A percentile compares a stretch with the other conserved stretches of the same genome.
phyloP scores from a whole-genome alignment of 805 yeast genomes.

The Metschnikowia lochheadii region DNA sequence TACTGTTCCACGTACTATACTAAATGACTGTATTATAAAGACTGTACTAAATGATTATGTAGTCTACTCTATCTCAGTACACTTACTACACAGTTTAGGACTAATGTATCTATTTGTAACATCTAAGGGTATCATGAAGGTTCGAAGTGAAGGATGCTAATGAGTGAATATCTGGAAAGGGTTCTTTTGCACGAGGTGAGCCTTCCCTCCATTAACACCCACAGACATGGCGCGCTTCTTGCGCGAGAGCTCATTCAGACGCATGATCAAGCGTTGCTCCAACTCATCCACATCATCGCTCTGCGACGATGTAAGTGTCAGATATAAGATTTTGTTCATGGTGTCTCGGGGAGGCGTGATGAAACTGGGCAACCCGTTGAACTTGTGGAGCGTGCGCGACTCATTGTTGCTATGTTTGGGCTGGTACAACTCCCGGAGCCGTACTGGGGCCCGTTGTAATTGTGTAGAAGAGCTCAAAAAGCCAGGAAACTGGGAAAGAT shows the following conservation, averaged over 20 bases:
- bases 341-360: constrained; percentile 33
- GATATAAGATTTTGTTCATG: constrained; percentile 21
- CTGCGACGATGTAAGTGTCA: constrained; percentile 5
- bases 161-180: constrained; percentile 21
- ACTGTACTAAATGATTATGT: no score
- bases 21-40: no score
- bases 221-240: constrained; percentile 36
- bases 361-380: constrained; percentile 27
- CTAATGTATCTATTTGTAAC: neutral
- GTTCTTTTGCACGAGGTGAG: constrained; percentile 31
- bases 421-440: constrained; percentile 27
- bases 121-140: constrained; percentile 1
- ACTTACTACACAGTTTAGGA: no score
- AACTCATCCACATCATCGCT: constrained; percentile 17
- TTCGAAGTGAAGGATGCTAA: neutral
- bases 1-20: no score
- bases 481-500: constrained; percentile 31
- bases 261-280: constrained; percentile 18
- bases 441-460: constrained; percentile 11
- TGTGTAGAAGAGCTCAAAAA: constrained; percentile 14
- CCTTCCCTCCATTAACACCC: constrained; percentile 36
- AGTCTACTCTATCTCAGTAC: no score
- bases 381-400: constrained; percentile 27
- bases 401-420: constrained; percentile 29
- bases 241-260: constrained; percentile 19